These are phyloP conservation scores for Eucalyptus lansdowneana DNA, from an alignment of 345 rosid genomes.

Conservation along the genomic window DNA sequence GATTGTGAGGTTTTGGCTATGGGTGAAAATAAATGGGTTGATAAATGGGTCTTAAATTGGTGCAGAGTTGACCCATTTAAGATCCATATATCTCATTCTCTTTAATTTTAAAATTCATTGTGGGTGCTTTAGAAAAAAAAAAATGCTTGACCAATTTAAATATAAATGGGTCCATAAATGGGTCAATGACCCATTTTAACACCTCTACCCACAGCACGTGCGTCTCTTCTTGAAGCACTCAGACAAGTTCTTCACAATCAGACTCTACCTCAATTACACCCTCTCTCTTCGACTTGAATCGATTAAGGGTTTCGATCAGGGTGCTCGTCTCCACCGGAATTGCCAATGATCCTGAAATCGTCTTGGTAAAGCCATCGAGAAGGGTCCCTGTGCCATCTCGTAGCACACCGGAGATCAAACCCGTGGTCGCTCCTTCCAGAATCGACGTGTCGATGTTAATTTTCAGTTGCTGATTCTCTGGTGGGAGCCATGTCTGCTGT, in stretches of 20 bases:
- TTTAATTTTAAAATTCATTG: too few species aligned
- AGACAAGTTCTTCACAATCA: background rate
- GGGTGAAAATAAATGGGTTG: too few species aligned
- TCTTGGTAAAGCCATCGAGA: background rate
- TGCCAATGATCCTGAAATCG: background rate
- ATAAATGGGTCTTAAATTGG: too few species aligned
- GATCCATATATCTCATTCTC: too few species aligned
- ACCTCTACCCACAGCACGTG: background rate
- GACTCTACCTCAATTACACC: background rate
- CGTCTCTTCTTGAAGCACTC: background rate
- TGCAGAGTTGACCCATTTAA: too few species aligned
- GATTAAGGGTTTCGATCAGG: background rate
- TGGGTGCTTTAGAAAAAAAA: too few species aligned
- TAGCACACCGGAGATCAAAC: background rate
- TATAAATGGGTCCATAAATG: too few species aligned
- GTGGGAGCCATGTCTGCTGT: background rate
- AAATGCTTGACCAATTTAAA: too few species aligned
- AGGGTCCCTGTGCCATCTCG: background rate
- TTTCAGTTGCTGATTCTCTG: background rate
- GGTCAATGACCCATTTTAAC: too few species aligned
- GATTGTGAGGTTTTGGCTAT: too few species aligned
- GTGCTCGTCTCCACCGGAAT: background rate
- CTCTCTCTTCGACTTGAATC: background rate
- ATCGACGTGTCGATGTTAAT: background rate
- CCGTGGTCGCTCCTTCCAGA: background rate